These are phyloP conservation scores for Kazachstania psychrophila DNA, from an alignment of 805 yeast species.

Conservation along the genomic window DNA sequence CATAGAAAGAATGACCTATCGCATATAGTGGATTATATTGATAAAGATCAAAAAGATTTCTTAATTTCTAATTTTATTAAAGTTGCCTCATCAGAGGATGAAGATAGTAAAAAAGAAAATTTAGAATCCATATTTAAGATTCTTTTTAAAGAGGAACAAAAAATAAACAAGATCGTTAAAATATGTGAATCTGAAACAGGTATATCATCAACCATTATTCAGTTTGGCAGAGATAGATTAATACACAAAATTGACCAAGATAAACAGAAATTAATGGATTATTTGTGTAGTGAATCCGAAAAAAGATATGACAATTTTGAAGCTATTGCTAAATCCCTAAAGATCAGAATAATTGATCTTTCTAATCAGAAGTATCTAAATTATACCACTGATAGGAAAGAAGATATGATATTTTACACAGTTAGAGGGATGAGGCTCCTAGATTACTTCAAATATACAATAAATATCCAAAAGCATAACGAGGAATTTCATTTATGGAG, in stretches of 20 bases:
- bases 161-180: not conserved
- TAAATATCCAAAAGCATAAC: not conserved
- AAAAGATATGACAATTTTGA: not conserved
- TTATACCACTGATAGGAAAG: not conserved
- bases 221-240: not conserved
- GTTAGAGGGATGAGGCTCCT: too few species aligned
- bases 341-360: not conserved
- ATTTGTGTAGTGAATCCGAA: not conserved
- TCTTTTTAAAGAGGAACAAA: too few species aligned
- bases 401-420: not conserved
- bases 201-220: not conserved
- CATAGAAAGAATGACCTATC: too few species aligned
- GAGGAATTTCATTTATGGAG: conserved; percentile 30
- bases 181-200: not conserved
- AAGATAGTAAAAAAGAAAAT: too few species aligned
- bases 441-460: too few species aligned
- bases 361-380: too few species aligned
- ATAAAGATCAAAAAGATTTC: too few species aligned
- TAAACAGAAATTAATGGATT: not conserved
- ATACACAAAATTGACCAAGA: not conserved
- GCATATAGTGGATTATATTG: too few species aligned
- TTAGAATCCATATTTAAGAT: too few species aligned
- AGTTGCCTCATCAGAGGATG: too few species aligned
- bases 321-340: not conserved
- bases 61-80: too few species aligned